Evolutionary conservation across 768 basidiomycete genomes (phyloP), one percentile per base, ranked within the genome.

Genomic region (Arthromyces matolae): DNA sequence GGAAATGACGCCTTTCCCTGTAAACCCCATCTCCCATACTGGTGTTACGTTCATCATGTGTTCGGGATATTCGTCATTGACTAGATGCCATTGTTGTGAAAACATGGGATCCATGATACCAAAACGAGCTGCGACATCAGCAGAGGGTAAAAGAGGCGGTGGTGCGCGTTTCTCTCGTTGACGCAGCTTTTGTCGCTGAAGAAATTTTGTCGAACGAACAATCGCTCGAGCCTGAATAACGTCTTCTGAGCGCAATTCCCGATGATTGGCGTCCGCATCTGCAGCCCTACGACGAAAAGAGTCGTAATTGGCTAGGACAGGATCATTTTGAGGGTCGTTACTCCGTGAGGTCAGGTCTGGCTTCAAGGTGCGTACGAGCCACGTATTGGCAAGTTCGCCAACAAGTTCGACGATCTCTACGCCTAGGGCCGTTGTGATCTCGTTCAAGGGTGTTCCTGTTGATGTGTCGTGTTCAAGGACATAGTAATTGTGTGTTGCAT

Each of bases 31-130:
- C 24, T 87, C 89, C 96, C 96, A 99, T 0, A 96, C 72, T 9
- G 80, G 76, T 0, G 92, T 87, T n/a, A 93, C 89, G 59, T 99
- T 98, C 84, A 99, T 87, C 75, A 78, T 83, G 55, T 90, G 80
- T 58, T 87, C 79, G 4, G 85, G 87, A 54, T 74, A 81, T 27
- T 89, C 78, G 50, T 35, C 23, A 19, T 45, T 47, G 20, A 39
- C 45, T n/a, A 50, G 4, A 39, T 50, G 49, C 53, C 53, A 98
- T 73, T 98, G 95, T 49, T 79, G 65, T 13, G 74, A 61, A 62
- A 96, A 93, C 50, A 86, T 71, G 0, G 95, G 95, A 61, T 98
- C 95, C 20, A 70, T 57, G 50, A 99, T 83, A 36, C 50, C 53
- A 28, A 60, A 44, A 42, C 52, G 56, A 40, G 49, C 41, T 16